Evolutionary conservation across 108 stramenopile genomes (phyloP), one percentile per base, ranked within the genome.

Genomic region (Cylindrotheca closterium): DNA sequence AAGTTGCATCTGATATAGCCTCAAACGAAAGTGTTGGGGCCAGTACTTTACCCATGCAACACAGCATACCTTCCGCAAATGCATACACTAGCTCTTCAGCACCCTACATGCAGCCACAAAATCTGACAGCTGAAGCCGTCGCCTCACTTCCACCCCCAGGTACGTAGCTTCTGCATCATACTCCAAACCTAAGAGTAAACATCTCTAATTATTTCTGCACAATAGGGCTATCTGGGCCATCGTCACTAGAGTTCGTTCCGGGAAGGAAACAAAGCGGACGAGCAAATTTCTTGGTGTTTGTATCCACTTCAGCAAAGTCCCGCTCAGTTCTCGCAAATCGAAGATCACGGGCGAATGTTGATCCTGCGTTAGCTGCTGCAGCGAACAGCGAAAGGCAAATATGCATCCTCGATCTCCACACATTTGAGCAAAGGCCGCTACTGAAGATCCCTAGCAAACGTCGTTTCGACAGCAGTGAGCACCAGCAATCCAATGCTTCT

Each of bases 91-190:
- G 51, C 17, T 31, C 51, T 19, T n/a, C 61, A 10, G 42, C 51
- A 37, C 71, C 63, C n/a, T 73, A 57, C 56, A 60, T 59, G 60
- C 65, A 59, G 22, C 73, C 73, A 15, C 66, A 67, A 47, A 61
- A 74, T 42, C 61, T 81, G 58, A 77, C 84, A n/a, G 69, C 80
- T 2, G 80, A 85, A 67, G 74, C 84, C 2, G 84, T 85, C 2
- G 84, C 84, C 23, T 65, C 79, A 0, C 45, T 85, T 51, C 84
- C 84, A 31, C 84, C 84, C 19, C 84, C 84, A 30, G 80, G 78
- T 79, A 63, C 56, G 78, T 67, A 30, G 18, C 19, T 12, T 15
- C 37, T 42, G 10, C 10, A 10, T 42, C 37, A 42, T 42, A 15
- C 15, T 42, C 15, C 37, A 15, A 15, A 10, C 15, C 15, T 15